A percentile compares a stretch with the other conserved stretches of the same genome.
Conservation (phyloP, 2,329 filamentous ascomycete genomes). For the Thielaviopsis ethacetica region DNA sequence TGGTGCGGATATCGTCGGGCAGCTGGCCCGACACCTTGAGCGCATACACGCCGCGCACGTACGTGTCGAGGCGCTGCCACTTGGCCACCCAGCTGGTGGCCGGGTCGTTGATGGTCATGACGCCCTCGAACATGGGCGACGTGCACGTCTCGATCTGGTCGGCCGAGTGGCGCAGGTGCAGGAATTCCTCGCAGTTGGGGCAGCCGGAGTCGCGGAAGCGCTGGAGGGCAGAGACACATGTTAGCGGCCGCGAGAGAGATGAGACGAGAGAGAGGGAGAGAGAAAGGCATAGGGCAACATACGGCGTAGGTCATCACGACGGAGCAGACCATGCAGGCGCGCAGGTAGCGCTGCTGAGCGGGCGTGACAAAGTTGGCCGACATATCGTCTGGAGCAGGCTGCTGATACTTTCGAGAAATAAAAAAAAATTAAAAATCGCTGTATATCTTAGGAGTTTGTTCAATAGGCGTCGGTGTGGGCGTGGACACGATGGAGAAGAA, state of each 20-base stretch:
- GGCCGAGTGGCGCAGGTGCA: conserved; percentile 61
- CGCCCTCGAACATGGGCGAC: conserved; percentile 85
- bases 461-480: neutral
- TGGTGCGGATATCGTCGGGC: conserved; percentile 45
- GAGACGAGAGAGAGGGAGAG: conserved; percentile 10
- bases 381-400: neutral
- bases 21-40: conserved; percentile 80
- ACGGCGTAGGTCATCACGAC: conserved; percentile 73
- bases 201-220: conserved; percentile 79
- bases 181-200: conserved; percentile 90
- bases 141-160: conserved; percentile 88
- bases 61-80: conserved; percentile 83
- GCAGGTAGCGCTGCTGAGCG: conserved; percentile 66
- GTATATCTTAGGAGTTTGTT: no score
- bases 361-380: conserved; percentile 43
- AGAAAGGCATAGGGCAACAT: conserved; percentile 22
- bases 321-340: conserved; percentile 97
- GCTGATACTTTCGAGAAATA: neutral
- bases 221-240: conserved; percentile 25
- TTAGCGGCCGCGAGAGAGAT: neutral
- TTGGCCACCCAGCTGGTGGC: conserved; percentile 82
- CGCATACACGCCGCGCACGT: conserved; percentile 80
- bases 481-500: neutral
- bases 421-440: no score
- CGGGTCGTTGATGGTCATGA: conserved; percentile 77